These are phyloP conservation scores for Mycena galericulata DNA, from an alignment of 768 basidiomycete genomes.

Conservation along the genomic window DNA sequence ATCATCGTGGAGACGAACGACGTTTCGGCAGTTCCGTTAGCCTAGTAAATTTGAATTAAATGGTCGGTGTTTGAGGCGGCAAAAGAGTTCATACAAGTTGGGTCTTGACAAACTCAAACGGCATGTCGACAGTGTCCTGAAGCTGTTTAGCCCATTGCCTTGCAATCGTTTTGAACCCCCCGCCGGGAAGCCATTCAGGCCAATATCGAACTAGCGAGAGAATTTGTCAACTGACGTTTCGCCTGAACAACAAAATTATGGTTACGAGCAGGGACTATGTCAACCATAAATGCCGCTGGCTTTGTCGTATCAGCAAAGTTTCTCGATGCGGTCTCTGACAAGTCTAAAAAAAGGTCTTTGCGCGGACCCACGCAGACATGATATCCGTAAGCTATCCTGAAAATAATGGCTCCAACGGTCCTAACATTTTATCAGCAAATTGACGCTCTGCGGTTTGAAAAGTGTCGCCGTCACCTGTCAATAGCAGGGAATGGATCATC, in stretches of 20 bases:
- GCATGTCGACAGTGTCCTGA: background rate
- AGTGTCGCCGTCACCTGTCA: no score
- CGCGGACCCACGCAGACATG: conserved; percentile 2
- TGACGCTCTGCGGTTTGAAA: no score
- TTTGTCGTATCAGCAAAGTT: background rate
- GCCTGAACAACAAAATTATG: background rate
- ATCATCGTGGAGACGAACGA: conserved; percentile 37
- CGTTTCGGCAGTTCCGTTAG: conserved; percentile 34
- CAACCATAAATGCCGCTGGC: conserved; percentile 2
- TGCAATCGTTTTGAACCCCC: conserved; percentile 1
- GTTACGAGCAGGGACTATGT: conserved; percentile 18
- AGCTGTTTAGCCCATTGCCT: background rate
- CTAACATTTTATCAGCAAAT: no score
- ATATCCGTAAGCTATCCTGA: conserved; percentile 29
- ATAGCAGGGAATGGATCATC: no score
- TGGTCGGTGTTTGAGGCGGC: no score
- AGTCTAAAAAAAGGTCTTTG: background rate
- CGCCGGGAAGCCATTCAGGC: conserved; percentile 27
- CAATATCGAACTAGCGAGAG: conserved; percentile 12
- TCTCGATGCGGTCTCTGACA: conserved; percentile 10
- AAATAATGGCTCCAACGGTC: conserved; percentile 18
- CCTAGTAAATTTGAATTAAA: conserved; percentile 28
- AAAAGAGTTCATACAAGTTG: background rate
- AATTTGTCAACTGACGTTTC: background rate
- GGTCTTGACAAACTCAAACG: conserved; percentile 7